Conservation (phyloP, 2,329 filamentous ascomycete species). For the Rhinocladiella mackenziei region DNA sequence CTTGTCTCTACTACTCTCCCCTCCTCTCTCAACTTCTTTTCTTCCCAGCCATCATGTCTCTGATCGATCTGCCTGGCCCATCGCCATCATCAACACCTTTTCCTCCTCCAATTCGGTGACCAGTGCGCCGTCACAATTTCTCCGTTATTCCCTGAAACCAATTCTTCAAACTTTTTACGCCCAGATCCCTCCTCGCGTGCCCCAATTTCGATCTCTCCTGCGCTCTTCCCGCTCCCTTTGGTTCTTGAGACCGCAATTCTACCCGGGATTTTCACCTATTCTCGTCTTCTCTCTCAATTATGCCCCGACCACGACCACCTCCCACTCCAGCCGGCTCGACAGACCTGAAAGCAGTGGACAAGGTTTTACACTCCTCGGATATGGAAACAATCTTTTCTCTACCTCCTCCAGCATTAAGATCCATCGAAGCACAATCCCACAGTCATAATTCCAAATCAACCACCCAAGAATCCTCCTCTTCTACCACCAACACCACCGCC, state of each 20-base stretch:
- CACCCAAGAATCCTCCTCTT: constrained; percentile 39
- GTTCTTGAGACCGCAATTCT: too few species aligned
- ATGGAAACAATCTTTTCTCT: constrained; percentile 69
- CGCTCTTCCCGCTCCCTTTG: too few species aligned
- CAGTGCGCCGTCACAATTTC: too few species aligned
- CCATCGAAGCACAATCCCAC: constrained; percentile 44
- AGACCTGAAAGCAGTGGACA: constrained; percentile 69
- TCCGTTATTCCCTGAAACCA: too few species aligned
- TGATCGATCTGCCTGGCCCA: too few species aligned
- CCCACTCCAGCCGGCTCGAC: constrained; percentile 77
- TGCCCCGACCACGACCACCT: constrained; percentile 64
- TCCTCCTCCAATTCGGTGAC: too few species aligned
- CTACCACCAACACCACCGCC: constrained; percentile 37
- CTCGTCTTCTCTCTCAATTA: constrained; percentile 34
- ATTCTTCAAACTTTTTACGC: too few species aligned
- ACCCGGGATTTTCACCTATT: too few species aligned
- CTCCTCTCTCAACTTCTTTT: background rate
- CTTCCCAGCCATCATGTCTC: too few species aligned
- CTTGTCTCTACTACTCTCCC: constrained; percentile 3
- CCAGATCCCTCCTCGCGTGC: too few species aligned
- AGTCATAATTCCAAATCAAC: constrained; percentile 43
- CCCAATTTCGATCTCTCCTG: too few species aligned
- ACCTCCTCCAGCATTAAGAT: constrained; percentile 67
- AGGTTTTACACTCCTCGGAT: constrained; percentile 17
- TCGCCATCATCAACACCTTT: too few species aligned